Percentiles rank a stretch among this genome's conserved stretches.
These are phyloP conservation scores for Ophiostoma australiae DNA, from an alignment of 2,329 filamentous ascomycete genomes.

Conservation along the genomic window DNA sequence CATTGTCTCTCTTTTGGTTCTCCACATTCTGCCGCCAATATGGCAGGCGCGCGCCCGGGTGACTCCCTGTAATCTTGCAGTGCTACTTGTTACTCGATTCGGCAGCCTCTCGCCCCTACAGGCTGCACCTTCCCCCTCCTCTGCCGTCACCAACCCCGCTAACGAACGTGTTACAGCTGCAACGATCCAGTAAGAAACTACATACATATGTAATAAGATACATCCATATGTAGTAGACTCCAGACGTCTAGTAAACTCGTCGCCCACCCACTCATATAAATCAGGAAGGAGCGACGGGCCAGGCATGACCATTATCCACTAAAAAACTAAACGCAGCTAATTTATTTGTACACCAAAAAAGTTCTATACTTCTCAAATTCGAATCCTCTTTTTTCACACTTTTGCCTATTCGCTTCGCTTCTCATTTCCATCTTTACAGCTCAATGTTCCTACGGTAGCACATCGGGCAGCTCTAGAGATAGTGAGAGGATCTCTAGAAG, in stretches of 20 bases:
- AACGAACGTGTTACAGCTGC: neutral
- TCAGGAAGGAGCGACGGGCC: neutral
- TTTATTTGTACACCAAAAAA: constrained; percentile 22
- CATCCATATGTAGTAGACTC: no score
- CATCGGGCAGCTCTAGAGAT: constrained; percentile 69
- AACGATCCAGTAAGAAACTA: neutral
- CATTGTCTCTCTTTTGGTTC: neutral
- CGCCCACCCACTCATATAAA: neutral
- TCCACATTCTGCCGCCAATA: neutral
- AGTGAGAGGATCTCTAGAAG: constrained; percentile 72
- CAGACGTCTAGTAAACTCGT: neutral
- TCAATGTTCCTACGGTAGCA: constrained; percentile 67
- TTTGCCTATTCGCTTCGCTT: neutral
- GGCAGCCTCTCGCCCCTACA: neutral
- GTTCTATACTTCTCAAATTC: constrained; percentile 15
- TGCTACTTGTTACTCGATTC: constrained; percentile 4
- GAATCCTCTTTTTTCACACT: constrained; percentile 15
- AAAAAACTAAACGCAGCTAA: constrained; percentile 18
- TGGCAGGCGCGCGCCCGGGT: neutral
- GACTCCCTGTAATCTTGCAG: neutral
- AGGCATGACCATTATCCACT: constrained; percentile 16
- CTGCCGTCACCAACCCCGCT: constrained; percentile 20
- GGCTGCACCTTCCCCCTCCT: neutral
- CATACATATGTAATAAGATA: no score
- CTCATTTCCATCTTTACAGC: constrained; percentile 19